A percentile compares a stretch with the other conserved stretches of the same genome.
Evolutionary conservation across 257 asterid genomes (phyloP).

Genomic region (Eucommia ulmoides): DNA sequence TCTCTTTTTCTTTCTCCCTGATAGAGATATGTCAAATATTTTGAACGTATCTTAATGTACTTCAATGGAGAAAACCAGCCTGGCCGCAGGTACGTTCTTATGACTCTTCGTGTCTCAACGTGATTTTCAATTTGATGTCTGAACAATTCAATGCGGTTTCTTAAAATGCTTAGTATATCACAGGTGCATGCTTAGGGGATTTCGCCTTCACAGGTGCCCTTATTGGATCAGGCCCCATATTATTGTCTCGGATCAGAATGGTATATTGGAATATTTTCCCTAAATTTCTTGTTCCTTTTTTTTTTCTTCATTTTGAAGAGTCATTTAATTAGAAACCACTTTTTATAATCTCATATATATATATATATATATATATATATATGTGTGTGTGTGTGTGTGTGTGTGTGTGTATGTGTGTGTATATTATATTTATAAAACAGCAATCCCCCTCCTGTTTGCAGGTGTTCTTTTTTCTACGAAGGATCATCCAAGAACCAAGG

Average conservation of each 20-base stretch:
- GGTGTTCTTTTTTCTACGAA: constrained; percentile 90
- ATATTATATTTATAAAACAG: no score
- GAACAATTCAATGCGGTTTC: not conserved
- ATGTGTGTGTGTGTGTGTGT: constrained; percentile 1
- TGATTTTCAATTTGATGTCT: not conserved
- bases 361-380: no score
- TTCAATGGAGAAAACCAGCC: constrained; percentile 98
- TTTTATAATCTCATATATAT: no score
- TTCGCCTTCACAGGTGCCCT: constrained; percentile 1
- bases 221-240: constrained; percentile 3
- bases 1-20: constrained; percentile 10
- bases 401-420: not conserved
- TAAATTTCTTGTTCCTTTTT: not conserved
- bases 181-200: constrained; percentile 4
- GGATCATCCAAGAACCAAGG: constrained; percentile 95
- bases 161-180: not conserved
- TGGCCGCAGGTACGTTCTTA: constrained; percentile 67
- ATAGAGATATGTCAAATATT: constrained; percentile 95
- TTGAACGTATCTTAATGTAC: constrained; percentile 70
- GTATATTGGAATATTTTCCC: not conserved
- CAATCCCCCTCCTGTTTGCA: constrained; percentile 29
- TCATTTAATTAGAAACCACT: no score
- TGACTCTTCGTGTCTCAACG: not conserved
- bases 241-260: not conserved
- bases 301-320: no score